Evolutionary conservation across 2,329 filamentous ascomycete species (phyloP).

Genomic region (Alternaria conjuncta): DNA sequence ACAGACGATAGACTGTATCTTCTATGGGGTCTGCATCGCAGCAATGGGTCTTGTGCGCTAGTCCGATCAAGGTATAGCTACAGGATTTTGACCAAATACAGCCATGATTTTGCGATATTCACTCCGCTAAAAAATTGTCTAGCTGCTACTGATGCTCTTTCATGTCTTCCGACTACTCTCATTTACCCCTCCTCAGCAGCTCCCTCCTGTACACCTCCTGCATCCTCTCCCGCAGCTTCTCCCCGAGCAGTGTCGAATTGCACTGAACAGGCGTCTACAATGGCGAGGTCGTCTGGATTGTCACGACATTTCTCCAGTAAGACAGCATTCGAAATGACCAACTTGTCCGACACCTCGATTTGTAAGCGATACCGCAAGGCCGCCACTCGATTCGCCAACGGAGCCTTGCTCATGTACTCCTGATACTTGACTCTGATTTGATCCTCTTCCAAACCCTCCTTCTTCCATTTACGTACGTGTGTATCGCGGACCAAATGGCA

Average conservation of each 20-base stretch:
- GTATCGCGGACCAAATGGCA: no score
- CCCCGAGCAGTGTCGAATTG: neutral
- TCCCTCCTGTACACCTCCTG: neutral
- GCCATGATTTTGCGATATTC: neutral
- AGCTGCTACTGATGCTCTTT: neutral
- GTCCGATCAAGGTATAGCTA: neutral
- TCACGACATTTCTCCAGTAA: neutral
- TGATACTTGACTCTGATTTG: no score
- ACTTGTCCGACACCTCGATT: neutral
- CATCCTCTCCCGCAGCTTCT: no score
- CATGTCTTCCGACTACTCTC: neutral
- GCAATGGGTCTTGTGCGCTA: neutral
- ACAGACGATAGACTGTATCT: neutral
- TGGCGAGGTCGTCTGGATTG: neutral
- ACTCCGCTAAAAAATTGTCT: neutral
- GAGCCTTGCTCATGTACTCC: no score
- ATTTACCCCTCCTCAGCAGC: neutral
- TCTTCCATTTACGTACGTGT: no score
- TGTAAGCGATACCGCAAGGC: neutral
- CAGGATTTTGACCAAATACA: neutral
- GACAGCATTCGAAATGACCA: neutral
- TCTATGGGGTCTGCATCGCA: neutral
- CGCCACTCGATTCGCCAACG: neutral
- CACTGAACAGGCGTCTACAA: neutral
- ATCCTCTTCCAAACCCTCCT: no score